phyloP scores from a whole-genome alignment of 345 rosid genomes.

The Ceriops tagal region DNA sequence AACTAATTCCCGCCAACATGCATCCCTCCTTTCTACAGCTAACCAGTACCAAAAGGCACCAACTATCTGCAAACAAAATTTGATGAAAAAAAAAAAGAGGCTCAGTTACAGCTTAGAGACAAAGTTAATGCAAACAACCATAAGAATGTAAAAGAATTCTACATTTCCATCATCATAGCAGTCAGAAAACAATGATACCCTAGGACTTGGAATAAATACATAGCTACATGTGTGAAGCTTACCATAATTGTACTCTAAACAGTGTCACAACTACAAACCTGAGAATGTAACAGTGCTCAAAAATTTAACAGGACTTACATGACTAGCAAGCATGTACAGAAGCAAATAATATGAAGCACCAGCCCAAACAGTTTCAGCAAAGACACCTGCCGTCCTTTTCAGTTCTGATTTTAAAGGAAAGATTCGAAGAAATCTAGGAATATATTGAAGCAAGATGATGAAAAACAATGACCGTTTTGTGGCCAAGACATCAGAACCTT shows the following conservation, averaged over 20 bases:
- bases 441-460: slow-evolving; percentile 66
- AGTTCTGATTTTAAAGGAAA: slow-evolving; percentile 79
- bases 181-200: slow-evolving; percentile 9
- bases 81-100: background rate
- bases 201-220: background rate
- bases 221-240: too few relatives aligned
- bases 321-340: slow-evolving; percentile 96
- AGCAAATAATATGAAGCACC: slow-evolving; percentile 97
- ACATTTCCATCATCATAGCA: background rate
- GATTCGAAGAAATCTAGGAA: slow-evolving; percentile 69
- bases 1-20: slow-evolving; percentile 61
- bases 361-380: slow-evolving; percentile 97
- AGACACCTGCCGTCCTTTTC: slow-evolving; percentile 91
- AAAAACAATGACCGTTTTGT: slow-evolving; percentile 72
- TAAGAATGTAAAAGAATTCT: too few relatives aligned
- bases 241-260: too few relatives aligned
- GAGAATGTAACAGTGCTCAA: background rate
- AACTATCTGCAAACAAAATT: slow-evolving; percentile 55
- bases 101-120: background rate
- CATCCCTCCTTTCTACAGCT: slow-evolving; percentile 76
- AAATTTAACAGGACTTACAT: slow-evolving; percentile 53
- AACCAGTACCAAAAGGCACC: slow-evolving; percentile 94
- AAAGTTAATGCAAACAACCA: too few relatives aligned
- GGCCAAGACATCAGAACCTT: slow-evolving; percentile 69
- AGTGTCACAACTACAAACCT: too few relatives aligned